Evolutionary conservation across 345 rosid species (phyloP).

Genomic region (Brassica nigra): DNA sequence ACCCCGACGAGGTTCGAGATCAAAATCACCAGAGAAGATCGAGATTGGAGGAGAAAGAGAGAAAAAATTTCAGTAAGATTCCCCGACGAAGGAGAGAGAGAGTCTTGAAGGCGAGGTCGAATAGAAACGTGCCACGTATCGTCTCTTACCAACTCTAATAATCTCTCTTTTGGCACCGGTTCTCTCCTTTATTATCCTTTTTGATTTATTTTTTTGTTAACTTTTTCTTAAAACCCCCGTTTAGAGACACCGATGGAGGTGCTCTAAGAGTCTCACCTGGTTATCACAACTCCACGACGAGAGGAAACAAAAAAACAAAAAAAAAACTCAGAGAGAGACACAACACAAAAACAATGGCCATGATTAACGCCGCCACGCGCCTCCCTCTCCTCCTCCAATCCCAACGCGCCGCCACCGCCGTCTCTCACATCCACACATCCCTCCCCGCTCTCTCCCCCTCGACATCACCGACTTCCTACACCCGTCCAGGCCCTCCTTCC

Average conservation of each 20-base stretch:
- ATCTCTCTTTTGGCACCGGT: no score
- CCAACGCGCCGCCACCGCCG: constrained; percentile 45
- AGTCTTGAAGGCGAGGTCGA: no score
- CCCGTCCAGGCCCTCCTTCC: constrained; percentile 62
- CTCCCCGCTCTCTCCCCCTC: constrained; percentile 38
- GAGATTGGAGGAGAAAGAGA: neutral
- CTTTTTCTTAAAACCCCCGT: no score
- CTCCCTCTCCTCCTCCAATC: constrained; percentile 58
- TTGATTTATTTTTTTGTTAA: no score
- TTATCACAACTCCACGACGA: constrained; percentile 32
- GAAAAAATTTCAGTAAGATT: no score
- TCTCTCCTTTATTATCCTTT: no score
- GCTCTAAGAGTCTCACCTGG: constrained; percentile 5
- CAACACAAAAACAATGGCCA: constrained; percentile 53
- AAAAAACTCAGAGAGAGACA: neutral
- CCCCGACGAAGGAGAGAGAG: no score
- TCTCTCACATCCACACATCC: constrained; percentile 57
- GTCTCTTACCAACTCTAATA: no score
- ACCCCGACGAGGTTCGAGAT: neutral
- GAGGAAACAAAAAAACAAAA: neutral
- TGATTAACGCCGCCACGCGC: constrained; percentile 68
- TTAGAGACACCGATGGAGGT: neutral
- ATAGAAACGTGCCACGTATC: no score
- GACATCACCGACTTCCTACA: constrained; percentile 61
- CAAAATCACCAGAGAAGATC: neutral